Conservation (phyloP, 106 monocot genomes). For the Allium sativum region DNA sequence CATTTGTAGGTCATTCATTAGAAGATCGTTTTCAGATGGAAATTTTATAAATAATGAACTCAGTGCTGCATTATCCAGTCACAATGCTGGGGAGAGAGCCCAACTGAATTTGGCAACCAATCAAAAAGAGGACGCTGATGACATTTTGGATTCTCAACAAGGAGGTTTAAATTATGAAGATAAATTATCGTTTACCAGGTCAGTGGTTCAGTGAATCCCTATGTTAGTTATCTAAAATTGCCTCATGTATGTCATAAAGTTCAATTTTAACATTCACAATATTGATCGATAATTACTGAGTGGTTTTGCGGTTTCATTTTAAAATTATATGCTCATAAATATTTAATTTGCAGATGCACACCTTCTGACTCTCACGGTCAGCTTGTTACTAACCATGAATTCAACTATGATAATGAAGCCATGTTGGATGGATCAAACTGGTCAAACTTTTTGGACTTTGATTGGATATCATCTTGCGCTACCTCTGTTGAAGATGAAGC, state of each 20-base stretch:
- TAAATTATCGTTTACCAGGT: slow-evolving; percentile 47
- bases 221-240: no score
- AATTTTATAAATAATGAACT: slow-evolving; percentile 32
- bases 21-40: slow-evolving; percentile 85
- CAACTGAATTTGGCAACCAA: slow-evolving; percentile 11
- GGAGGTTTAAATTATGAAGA: slow-evolving; percentile 49
- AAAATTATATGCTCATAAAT: neutral
- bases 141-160: slow-evolving; percentile 48
- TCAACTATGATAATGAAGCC: slow-evolving; percentile 29
- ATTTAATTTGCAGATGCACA: slow-evolving; percentile 22
- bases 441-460: slow-evolving; percentile 91
- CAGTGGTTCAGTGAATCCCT: neutral
- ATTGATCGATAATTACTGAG: neutral
- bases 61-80: slow-evolving; percentile 12
- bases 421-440: slow-evolving; percentile 29
- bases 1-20: slow-evolving; percentile 55
- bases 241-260: no score
- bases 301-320: neutral
- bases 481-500: slow-evolving; percentile 73
- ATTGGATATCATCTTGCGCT: slow-evolving; percentile 70
- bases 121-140: slow-evolving; percentile 15
- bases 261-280: no score
- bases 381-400: slow-evolving; percentile 30
- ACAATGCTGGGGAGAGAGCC: slow-evolving; percentile 19
- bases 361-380: slow-evolving; percentile 22